Base-by-base conservation (phyloP, 192 early-diverging fungal genomes). In the Funneliformis geosporum region DNA sequence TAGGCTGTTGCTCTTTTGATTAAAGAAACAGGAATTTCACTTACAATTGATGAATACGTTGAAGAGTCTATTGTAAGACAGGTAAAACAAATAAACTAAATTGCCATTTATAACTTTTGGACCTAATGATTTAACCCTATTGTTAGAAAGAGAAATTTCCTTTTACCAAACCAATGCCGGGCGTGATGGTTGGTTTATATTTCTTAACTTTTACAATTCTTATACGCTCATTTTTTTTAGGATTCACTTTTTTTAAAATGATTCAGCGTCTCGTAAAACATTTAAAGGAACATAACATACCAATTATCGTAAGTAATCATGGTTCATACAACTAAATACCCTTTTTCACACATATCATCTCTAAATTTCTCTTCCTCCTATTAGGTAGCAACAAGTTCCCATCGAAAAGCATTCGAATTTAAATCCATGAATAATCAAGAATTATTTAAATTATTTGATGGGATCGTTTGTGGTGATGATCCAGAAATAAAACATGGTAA, bases 391-490 rank as follows among this genome's bases (percentile, higher is more conserved):
- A 97, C 97, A 7, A 93, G 93, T 67, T 97, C 96, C 14, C 87
- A 89, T 78, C 88, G 90, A 38, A 69, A 83, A 14, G 92, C 92
- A 70, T 97, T 93, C 74, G 77, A 87, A 16, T 68, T 94, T 21
- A 99, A 99, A 81, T 89, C 95, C 18, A 77, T 74, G 0, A 88
- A 88, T 18, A 89, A 97, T 82, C 81, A 85, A 40, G 85, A 87
- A 0, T 82, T 97, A 28, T 99, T 99, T 82, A 77, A 76, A 2
- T 84, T 94, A 61, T 99, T 99, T 86, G 91, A 92, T 60, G 83
- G 90, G 50, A 88, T 97, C 80, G 92, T 93, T 2, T 95, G 94
- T 75, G 97, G 96, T n/a, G 95, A 99, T 82, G 96, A 99, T 80
- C 85, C 92, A 8, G 89, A 84, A 7, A 89, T 99, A 60, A 82